phyloP scores from a whole-genome alignment of 805 yeast species.

The Ogataea henricii region DNA sequence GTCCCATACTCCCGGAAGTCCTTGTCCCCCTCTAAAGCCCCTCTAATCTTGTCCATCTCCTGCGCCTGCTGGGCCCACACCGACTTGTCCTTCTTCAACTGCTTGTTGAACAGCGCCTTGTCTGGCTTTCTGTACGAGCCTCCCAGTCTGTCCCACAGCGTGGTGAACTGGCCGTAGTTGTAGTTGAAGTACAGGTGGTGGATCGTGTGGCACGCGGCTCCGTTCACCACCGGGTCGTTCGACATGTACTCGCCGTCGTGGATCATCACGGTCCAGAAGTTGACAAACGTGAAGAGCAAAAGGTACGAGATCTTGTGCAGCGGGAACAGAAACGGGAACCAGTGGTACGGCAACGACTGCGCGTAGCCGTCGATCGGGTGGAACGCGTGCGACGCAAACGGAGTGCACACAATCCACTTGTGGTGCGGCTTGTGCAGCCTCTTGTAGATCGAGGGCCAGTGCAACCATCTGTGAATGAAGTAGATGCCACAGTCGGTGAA shows the following conservation, averaged over 20 bases:
- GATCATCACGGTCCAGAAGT: slow-evolving; percentile 98
- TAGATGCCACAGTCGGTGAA: slow-evolving; percentile 95
- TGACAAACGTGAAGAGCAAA: slow-evolving; percentile 82
- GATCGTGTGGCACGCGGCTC: slow-evolving; percentile 97
- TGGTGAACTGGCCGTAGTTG: slow-evolving; percentile 97
- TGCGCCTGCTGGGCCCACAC: slow-evolving; percentile 72
- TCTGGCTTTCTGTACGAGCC: slow-evolving; percentile 93
- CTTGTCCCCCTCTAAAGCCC: slow-evolving; percentile 75
- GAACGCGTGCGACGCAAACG: slow-evolving; percentile 98
- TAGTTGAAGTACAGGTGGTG: slow-evolving; percentile 97
- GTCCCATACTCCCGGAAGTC: slow-evolving; percentile 75
- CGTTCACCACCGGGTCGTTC: slow-evolving; percentile 90
- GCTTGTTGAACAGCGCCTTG: slow-evolving; percentile 72
- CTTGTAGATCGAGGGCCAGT: slow-evolving; percentile 90
- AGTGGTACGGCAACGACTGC: slow-evolving; percentile 91
- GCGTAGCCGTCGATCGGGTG: slow-evolving; percentile 96
- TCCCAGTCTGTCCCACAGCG: slow-evolving; percentile 97
- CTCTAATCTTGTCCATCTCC: slow-evolving; percentile 78
- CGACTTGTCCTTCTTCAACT: slow-evolving; percentile 53
- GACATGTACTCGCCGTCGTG: slow-evolving; percentile 97
- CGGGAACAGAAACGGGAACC: slow-evolving; percentile 90
- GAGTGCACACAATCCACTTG: slow-evolving; percentile 98
- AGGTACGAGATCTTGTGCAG: slow-evolving; percentile 85
- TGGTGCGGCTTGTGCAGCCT: slow-evolving; percentile 94
- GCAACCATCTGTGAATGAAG: slow-evolving; percentile 88